A percentile compares a stretch with the other conserved stretches of the same genome.
Conservation (phyloP, 2,329 filamentous ascomycete species). For the Aspergillus pseudoviridinutans region DNA sequence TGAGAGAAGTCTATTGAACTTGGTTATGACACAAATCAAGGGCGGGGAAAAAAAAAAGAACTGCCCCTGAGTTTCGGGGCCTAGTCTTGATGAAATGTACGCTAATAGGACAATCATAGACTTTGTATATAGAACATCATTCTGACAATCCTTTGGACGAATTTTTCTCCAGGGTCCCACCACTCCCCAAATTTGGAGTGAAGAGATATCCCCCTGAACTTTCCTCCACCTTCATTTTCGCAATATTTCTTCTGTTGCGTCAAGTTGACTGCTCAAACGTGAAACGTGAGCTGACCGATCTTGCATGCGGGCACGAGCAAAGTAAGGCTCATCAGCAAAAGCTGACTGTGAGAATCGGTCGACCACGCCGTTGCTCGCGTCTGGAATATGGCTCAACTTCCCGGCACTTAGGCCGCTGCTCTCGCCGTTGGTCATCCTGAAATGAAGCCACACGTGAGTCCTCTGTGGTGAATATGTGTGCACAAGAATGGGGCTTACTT, state of each 20-base stretch:
- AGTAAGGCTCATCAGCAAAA: constrained; percentile 30
- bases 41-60: background rate
- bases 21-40: background rate
- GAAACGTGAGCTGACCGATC: constrained; percentile 27
- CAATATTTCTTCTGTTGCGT: constrained; percentile 27
- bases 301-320: constrained; percentile 26
- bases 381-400: constrained; percentile 26
- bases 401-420: constrained; percentile 21
- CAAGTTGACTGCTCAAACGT: constrained; percentile 29
- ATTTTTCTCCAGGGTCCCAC: constrained; percentile 1
- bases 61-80: background rate
- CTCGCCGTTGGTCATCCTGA: constrained; percentile 22
- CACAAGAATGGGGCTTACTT: constrained; percentile 7
- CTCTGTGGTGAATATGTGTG: background rate
- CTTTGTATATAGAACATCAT: constrained; percentile 9
- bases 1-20: constrained; percentile 4
- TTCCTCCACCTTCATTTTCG: constrained; percentile 13
- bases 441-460: constrained; percentile 1
- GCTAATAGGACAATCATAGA: constrained; percentile 7
- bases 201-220: background rate
- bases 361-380: constrained; percentile 18
- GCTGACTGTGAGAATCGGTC: constrained; percentile 25
- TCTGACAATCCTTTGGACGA: constrained; percentile 1
- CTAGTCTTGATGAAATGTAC: background rate
- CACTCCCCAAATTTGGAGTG: background rate